Conservation (phyloP, 2,329 filamentous ascomycete species). For the Aspergillus sp. region DNA sequence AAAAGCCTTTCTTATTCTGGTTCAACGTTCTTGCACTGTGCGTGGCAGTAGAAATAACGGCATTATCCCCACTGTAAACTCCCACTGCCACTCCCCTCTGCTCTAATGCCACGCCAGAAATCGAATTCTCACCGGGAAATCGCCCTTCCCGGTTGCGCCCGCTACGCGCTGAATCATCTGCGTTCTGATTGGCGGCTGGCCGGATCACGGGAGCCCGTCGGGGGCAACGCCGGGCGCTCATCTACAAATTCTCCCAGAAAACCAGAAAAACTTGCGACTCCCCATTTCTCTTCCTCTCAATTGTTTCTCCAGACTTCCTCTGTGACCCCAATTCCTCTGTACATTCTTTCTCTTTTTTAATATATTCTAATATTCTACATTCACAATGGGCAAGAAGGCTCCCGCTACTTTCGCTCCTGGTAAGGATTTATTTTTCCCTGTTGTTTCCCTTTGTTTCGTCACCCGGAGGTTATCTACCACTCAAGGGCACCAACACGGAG, state of each 20-base stretch:
- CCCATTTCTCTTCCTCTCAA: slow-evolving; percentile 21
- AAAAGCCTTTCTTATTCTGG: too few species aligned
- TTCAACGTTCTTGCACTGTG: too few species aligned
- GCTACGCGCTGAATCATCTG: slow-evolving; percentile 28
- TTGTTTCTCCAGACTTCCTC: slow-evolving; percentile 11
- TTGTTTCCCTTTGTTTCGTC: not conserved
- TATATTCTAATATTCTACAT: slow-evolving; percentile 8
- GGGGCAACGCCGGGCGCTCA: slow-evolving; percentile 19
- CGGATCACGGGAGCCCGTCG: slow-evolving; percentile 31
- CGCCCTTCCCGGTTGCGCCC: slow-evolving; percentile 28
- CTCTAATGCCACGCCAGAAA: too few species aligned
- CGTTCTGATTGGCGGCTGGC: slow-evolving; percentile 26
- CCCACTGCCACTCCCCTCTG: too few species aligned
- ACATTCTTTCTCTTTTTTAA: slow-evolving; percentile 12
- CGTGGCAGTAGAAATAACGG: too few species aligned
- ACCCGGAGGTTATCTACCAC: too few species aligned
- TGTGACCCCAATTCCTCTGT: slow-evolving; percentile 22
- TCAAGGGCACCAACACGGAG: too few species aligned
- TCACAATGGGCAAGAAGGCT: slow-evolving; percentile 20
- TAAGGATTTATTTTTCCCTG: slow-evolving; percentile 8
- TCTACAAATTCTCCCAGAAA: slow-evolving; percentile 30
- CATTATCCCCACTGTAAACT: too few species aligned
- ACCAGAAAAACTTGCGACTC: too few species aligned
- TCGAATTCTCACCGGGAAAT: too few species aligned
- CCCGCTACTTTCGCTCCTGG: slow-evolving; percentile 17